Evolutionary conservation across 164 flowering plant species (phyloP), one percentile per base, ranked within the genome.

Genomic region (Vitis vinifera): DNA sequence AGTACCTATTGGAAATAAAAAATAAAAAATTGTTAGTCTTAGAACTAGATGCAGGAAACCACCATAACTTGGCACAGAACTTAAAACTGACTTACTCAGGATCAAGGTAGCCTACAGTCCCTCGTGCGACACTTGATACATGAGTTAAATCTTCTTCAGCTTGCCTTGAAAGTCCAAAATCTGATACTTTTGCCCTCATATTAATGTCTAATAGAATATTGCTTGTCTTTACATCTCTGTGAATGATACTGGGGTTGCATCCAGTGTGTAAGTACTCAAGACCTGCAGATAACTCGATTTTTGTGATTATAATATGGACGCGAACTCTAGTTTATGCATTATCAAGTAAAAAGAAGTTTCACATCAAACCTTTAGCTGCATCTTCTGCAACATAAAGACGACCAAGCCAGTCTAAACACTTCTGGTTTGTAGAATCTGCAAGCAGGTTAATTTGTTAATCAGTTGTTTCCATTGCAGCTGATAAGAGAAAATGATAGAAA

Each of bases 131-230:
- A 68, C 98, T 94, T 76, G 98, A 94, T 79, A 91, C 68, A 37
- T 92, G 97, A n/a, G 97, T 89, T 56, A 86, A 80, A 76, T 89
- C 95, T 76, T 94, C 98, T 69, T 92, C 97, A 47, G 95, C 82
- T 82, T 87, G 92, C 78, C 90, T 92, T 56, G 98, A 94, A 10
- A 94, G 91, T 59, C 98, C 98, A 79, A 92, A 94, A 77, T 94
- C 97, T 51, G 98, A 92, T 23, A 92, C 93, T 74, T 94, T 94
- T 65, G 98, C 98, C 72, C 92, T 92, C 98, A 94, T 94, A 63
- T 92, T 85, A 64, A 82, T 83, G 81, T 95, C 94, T 44, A 95
- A 82, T 59, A 95, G 96, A 75, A 95, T 95, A 67, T 95, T 95
- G 85, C 95, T 91, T 63, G 99, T 89, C 76, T 95, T 95, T 31